These are phyloP conservation scores for Rhododendron ovatum DNA, from an alignment of 148 eudicot species.

Conservation along the genomic window DNA sequence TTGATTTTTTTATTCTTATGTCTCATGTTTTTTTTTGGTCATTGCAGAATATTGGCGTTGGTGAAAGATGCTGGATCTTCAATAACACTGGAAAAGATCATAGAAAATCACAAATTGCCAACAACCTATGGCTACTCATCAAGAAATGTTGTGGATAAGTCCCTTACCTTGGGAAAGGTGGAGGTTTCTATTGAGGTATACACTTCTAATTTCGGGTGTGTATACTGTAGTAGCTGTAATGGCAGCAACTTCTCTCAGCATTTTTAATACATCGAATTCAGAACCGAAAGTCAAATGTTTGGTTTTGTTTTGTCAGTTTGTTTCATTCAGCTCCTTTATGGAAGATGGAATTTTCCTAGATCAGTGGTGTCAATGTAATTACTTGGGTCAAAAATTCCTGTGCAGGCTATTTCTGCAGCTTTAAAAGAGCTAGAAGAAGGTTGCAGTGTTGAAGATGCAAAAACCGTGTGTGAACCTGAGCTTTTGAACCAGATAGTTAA, in stretches of 20 bases:
- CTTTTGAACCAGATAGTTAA: conserved; percentile 48
- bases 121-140: conserved; percentile 34
- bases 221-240: background rate
- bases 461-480: conserved; percentile 60
- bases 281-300: background rate
- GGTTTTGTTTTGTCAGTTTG: background rate
- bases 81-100: conserved; percentile 51
- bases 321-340: background rate
- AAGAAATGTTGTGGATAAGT: conserved; percentile 35
- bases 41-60: conserved; percentile 56
- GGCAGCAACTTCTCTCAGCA: background rate
- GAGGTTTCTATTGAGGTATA: conserved; percentile 61
- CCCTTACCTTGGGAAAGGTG: conserved; percentile 67
- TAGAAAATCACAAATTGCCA: conserved; percentile 41
- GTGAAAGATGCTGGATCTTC: conserved; percentile 59
- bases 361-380: conserved; percentile 2
- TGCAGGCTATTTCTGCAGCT: conserved; percentile 81
- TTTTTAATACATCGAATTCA: background rate
- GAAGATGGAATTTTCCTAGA: background rate
- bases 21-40: conserved; percentile 2
- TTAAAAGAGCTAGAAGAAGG: conserved; percentile 53
- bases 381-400: background rate
- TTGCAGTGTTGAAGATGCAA: conserved; percentile 60
- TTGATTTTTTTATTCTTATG: background rate
- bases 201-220: conserved; percentile 1